A percentile compares a stretch with the other conserved stretches of the same genome.
Evolutionary conservation across 164 flowering plant species (phyloP).

Genomic region (Malania oleifera): DNA sequence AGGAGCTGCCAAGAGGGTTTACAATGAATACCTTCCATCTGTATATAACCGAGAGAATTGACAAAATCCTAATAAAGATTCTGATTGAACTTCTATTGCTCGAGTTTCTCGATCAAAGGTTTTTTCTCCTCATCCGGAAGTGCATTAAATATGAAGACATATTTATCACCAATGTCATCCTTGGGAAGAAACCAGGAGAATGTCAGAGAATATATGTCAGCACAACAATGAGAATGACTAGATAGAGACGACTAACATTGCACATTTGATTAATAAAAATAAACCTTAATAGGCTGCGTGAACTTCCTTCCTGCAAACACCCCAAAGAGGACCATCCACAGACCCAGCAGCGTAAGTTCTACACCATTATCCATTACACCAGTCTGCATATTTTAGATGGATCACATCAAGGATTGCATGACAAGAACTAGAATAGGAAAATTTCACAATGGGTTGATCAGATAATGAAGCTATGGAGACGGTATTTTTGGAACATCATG

Average conservation of each 20-base stretch:
- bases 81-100: conserved; percentile 28
- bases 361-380: conserved; percentile 74
- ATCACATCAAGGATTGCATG: not conserved
- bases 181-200: conserved; percentile 19
- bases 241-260: no score
- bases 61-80: no score
- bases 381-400: conserved; percentile 38
- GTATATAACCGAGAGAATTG: no score
- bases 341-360: conserved; percentile 55
- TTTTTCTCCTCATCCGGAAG: conserved; percentile 71
- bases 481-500: no score
- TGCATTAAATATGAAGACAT: conserved; percentile 73
- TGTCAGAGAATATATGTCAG: not conserved
- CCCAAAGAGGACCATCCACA: conserved; percentile 80
- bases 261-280: not conserved
- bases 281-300: conserved; percentile 90
- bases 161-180: conserved; percentile 95
- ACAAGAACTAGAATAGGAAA: not conserved
- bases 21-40: no score
- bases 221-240: no score
- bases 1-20: no score
- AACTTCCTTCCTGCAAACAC: conserved; percentile 88
- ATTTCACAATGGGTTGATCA: no score
- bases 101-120: conserved; percentile 59
- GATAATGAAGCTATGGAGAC: no score